Base-by-base conservation (phyloP, 768 basidiomycete genomes). In the Dictyophora rubrovolvata region DNA sequence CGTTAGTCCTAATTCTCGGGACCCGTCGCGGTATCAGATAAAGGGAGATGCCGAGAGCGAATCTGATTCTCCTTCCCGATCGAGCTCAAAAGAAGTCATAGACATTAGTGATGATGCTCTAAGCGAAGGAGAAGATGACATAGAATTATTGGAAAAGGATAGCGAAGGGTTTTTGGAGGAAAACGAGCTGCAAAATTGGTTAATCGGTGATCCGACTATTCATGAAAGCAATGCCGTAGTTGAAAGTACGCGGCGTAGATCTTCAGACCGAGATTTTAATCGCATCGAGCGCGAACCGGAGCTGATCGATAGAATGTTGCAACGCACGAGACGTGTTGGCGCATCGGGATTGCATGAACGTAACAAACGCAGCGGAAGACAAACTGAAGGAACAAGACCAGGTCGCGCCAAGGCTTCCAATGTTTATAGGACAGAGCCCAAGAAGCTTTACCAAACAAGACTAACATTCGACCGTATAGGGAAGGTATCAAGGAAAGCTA, bases 251-350 rank as follows among this genome's bases (percentile, higher is more conserved):
- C 49, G 7, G 33, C 22, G 16, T 20, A 48, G 20, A 52, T 14
- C 18, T 48, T 16, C 33, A n/a, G 21, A 28, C 12, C 57, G 36
- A 17, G 34, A 4, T 9, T 66, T 67, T 20, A 67, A 66, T 22
- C 65, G 62, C 35, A 49, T 53, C 17, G 35, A 50, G 60, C 69
- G 64, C 56, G 74, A 71, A 68, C 77, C 74, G 62, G 76, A 81
- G 64, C 67, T 86, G 54, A 85, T 89, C 51, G 84, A 88, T 63
- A 82, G 81, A 67, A 89, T 89, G 86, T 65, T 89, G 52, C 72
- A 74, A 14, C 74, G 78, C 51, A 76, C 77, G 1, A 69, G 71
- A 20, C 65, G 62, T 56, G 65, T 73, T 4, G 68, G 69, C 16
- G 58, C 61, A 46, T 51, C 52, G 16, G 55, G 74, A 16, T 72